Evolutionary conservation across 441 rosid genomes (phyloP), one percentile per base, ranked within the genome.

Genomic region (Gossypium laxum): DNA sequence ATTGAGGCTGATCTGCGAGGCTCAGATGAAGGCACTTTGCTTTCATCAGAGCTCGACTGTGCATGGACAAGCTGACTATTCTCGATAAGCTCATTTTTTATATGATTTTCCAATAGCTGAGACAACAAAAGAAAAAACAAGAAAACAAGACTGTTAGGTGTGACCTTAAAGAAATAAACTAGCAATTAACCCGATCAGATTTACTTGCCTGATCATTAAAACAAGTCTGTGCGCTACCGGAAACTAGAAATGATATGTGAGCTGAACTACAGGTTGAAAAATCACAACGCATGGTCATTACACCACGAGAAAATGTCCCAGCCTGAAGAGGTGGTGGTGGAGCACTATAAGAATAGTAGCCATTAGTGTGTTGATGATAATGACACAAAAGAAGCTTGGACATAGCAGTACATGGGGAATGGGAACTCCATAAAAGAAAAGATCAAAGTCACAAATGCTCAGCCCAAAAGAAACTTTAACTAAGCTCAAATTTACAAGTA

Each of bases 271-370:
- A 86, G 19, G 99, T 94, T 41, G 96, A 90, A 70, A 94, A 67
- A 78, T 94, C 99, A 78, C 99, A 94, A 47, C 94, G 84, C 99
- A 94, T 94, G 73, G 99, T 94, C 75, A 94, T 90, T 12, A 94
- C 96, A 74, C 98, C 99, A 76, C 97, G 99, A 80, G 97, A 85
- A 81, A 90, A 92, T 75, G 96, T 78, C 79, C 97, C 99, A 15
- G 98, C 98, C 80, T 94, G 99, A 78, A 92, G 96, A 65, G 99
- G 99, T 19, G 99, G 99, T 63, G 98, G 96, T 48, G 98, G 90
- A 76, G 99, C 98, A 87, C 99, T 94, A 87, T 76, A 85, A 71
- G 32, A 81, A 74, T 56, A 63, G 28, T 58, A 28, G 30, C 24
- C 10, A 6, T 26, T 54, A 67, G 30, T 61, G 30, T 26, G 22